Evolutionary conservation across 495 filamentous ascomycete species (phyloP), one percentile per base, ranked within the genome.

Genomic region (Platismatia glauca): DNA sequence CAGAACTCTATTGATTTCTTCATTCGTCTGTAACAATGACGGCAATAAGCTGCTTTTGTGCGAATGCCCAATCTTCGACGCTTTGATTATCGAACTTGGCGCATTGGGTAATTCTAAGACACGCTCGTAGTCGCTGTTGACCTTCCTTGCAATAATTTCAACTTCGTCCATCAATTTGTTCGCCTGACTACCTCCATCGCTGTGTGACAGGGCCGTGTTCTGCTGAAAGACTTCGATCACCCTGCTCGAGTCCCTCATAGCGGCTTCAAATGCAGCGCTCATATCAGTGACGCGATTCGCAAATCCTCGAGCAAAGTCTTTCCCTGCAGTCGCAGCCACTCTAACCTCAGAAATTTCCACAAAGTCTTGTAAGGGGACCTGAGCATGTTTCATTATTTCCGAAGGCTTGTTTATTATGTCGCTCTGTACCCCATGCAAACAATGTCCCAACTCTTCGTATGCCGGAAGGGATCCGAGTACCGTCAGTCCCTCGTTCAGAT

Each of bases 21-120:
- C 61, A 60, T 83, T 81, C 46, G 89, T 82, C 38, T 88, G 86
- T 44, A 77, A 70, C 6, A 97, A 79, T 35, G 83, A 90, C 6
- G 94, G 94, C n/a, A 99, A 75, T 55, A 93, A 84, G 61, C 91
- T 88, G 63, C 88, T 86, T 0, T 91, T 97, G 70, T 96, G 91
- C 37, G 84, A 83, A 16, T 90, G 81, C 7, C 94, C 94, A 67
- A 90, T 88, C 71, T 91, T 91, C 35, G 91, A 95, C 18, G 86
- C 87, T 68, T 91, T 89, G 11, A 84, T 82, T 48, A 91, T 77
- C 39, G 89, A 87, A 64, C 89, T 90, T 46, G 82, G 74, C 62
- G 82, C 86, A 71, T 80, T 83, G 2, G 84, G 77, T 55, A 91
- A 83, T 8, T 81, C 80, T 22, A 89, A 74, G 6, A 91, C 84